A percentile compares a stretch with the other conserved stretches of the same genome.
Evolutionary conservation across 140 eudicot genomes (phyloP).

Genomic region (Oenanthe javanica): DNA sequence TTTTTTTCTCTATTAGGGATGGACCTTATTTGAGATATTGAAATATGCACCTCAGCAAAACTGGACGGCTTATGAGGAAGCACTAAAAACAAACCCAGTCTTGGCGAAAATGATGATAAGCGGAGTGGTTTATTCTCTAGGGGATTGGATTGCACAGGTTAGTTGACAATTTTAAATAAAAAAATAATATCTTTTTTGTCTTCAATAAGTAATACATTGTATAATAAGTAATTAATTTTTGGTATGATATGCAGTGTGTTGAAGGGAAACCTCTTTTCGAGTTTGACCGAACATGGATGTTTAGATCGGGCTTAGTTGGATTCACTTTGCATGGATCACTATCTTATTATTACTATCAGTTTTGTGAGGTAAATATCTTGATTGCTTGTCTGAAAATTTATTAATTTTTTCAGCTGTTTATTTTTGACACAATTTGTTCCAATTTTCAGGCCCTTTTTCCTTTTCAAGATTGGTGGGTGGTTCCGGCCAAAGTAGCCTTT

Average conservation of each 20-base stretch:
- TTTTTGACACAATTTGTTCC: not conserved
- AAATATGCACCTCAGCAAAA: slow-evolving; percentile 95
- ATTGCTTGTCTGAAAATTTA: not conserved
- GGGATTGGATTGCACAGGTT: slow-evolving; percentile 98
- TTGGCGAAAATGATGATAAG: slow-evolving; percentile 90
- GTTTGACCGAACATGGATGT: slow-evolving; percentile 76
- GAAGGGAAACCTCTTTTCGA: slow-evolving; percentile 96
- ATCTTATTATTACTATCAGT: slow-evolving; percentile 83
- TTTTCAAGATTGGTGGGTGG: slow-evolving; percentile 91
- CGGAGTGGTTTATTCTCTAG: slow-evolving; percentile 84
- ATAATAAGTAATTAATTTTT: not conserved
- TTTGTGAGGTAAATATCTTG: slow-evolving; percentile 62
- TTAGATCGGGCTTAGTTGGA: slow-evolving; percentile 93
- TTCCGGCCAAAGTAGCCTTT: slow-evolving; percentile 73
- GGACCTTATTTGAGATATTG: slow-evolving; percentile 84
- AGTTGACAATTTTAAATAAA: slow-evolving; percentile 4
- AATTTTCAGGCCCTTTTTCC: slow-evolving; percentile 68
- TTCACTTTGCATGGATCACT: slow-evolving; percentile 90
- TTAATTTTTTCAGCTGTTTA: not conserved
- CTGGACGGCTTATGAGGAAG: slow-evolving; percentile 96
- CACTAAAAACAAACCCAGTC: slow-evolving; percentile 75
- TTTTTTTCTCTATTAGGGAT: slow-evolving; percentile 44
- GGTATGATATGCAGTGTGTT: slow-evolving; percentile 44
- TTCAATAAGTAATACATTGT: not conserved
- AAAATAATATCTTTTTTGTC: not conserved